These are phyloP conservation scores for Solanum gandarillasii DNA, from an alignment of 257 asterid genomes.

Conservation along the genomic window DNA sequence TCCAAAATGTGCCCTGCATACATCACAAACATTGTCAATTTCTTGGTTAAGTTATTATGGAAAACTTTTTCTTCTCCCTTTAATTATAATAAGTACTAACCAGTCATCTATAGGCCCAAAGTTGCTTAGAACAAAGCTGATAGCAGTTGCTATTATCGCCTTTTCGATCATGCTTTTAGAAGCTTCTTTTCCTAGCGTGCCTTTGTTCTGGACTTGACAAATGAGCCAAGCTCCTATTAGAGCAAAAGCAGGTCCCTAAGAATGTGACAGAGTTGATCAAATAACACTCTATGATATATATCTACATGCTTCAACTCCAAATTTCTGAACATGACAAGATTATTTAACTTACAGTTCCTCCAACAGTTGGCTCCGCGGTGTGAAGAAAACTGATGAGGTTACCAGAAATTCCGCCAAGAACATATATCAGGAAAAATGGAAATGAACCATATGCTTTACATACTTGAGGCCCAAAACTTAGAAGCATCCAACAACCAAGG, in stretches of 20 bases:
- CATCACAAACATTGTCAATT: background rate
- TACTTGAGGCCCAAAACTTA: conserved; percentile 55
- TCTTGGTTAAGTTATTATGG: too few relatives aligned
- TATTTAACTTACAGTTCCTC: conserved; percentile 53
- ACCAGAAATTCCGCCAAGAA: conserved; percentile 78
- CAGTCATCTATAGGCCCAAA: conserved; percentile 75
- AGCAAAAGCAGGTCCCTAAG: conserved; percentile 72
- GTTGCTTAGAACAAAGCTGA: conserved; percentile 52
- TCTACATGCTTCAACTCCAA: background rate
- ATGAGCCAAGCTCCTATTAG: conserved; percentile 76
- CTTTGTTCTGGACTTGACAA: conserved; percentile 55
- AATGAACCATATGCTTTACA: conserved; percentile 48
- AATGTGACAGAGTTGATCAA: conserved; percentile 1
- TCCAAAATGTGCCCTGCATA: conserved; percentile 63
- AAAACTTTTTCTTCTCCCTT: too few relatives aligned
- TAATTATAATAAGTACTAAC: conserved; percentile 13
- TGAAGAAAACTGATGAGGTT: conserved; percentile 73
- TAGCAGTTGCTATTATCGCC: conserved; percentile 44
- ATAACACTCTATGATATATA: background rate
- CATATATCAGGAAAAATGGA: conserved; percentile 52
- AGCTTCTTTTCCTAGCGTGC: conserved; percentile 23
- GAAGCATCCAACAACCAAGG: conserved; percentile 62
- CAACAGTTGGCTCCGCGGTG: conserved; percentile 66
- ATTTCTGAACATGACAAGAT: background rate
- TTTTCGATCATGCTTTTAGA: conserved; percentile 36